Percentiles rank a stretch among this genome's conserved stretches.
phyloP scores from a whole-genome alignment of 768 basidiomycete genomes.

The Boletus subparvulus region DNA sequence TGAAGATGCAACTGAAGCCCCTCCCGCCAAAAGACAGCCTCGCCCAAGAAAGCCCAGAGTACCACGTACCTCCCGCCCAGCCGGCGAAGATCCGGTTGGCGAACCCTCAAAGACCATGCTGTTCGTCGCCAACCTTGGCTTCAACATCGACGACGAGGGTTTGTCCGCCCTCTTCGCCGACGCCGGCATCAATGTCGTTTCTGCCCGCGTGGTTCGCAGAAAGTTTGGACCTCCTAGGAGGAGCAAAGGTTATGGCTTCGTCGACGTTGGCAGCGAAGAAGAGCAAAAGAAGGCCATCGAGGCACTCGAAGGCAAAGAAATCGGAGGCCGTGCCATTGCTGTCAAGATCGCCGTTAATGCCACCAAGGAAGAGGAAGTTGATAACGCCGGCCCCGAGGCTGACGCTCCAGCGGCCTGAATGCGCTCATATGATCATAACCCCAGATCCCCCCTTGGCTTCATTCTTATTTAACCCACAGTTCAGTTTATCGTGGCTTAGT shows the following conservation, averaged over 20 bases:
- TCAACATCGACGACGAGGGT: conserved; percentile 84
- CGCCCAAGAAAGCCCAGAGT: conserved; percentile 58
- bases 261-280: conserved; percentile 87
- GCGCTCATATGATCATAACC: conserved; percentile 11
- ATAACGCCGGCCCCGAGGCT: conserved; percentile 34
- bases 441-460: conserved; percentile 28
- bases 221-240: conserved; percentile 81
- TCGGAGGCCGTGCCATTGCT: conserved; percentile 81
- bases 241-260: conserved; percentile 98
- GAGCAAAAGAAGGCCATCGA: conserved; percentile 92
- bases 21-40: conserved; percentile 40
- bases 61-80: conserved; percentile 62
- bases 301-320: conserved; percentile 81
- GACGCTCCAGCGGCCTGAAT: conserved; percentile 30
- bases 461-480: conserved; percentile 28
- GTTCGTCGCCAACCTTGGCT: conserved; percentile 98
- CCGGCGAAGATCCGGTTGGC: conserved; percentile 81
- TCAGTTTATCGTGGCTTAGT: conserved; percentile 33
- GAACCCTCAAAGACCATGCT: conserved; percentile 88
- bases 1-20: conserved; percentile 40
- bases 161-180: conserved; percentile 83
- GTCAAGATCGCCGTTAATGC: conserved; percentile 96
- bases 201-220: conserved; percentile 87
- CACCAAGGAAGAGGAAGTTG: conserved; percentile 56
- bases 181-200: conserved; percentile 76